phyloP scores from a whole-genome alignment of 2,329 filamentous ascomycete genomes.

The Blastomyces percursus region DNA sequence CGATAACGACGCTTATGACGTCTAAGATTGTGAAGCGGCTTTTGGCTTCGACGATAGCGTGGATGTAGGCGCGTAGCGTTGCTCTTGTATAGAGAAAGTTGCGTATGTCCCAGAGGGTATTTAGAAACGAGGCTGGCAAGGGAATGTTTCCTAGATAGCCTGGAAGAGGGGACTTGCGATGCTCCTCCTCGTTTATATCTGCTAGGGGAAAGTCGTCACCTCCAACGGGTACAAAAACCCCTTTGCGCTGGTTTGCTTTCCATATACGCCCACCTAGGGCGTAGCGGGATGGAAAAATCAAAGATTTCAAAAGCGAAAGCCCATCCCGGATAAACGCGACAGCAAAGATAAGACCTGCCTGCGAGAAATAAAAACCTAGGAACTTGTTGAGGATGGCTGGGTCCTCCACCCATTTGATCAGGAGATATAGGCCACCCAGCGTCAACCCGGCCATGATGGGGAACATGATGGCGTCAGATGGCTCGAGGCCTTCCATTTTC shows the following conservation, averaged over 20 bases:
- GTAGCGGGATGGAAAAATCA: slow-evolving; percentile 67
- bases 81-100: slow-evolving; percentile 41
- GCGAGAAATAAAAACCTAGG: slow-evolving; percentile 70
- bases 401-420: slow-evolving; percentile 82
- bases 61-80: slow-evolving; percentile 43
- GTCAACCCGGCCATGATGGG: slow-evolving; percentile 64
- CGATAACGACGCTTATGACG: slow-evolving; percentile 45
- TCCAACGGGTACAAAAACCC: slow-evolving; percentile 19
- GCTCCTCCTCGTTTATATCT: slow-evolving; percentile 15
- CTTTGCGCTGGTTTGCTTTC: slow-evolving; percentile 27
- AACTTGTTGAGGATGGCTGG: slow-evolving; percentile 71
- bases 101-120: slow-evolving; percentile 41
- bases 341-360: slow-evolving; percentile 67
- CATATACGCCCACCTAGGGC: slow-evolving; percentile 41
- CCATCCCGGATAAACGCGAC: slow-evolving; percentile 62
- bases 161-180: slow-evolving; percentile 41
- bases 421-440: slow-evolving; percentile 67
- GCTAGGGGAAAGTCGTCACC: slow-evolving; percentile 8
- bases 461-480: slow-evolving; percentile 73
- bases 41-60: slow-evolving; percentile 39
- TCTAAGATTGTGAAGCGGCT: slow-evolving; percentile 35
- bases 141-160: slow-evolving; percentile 39
- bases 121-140: slow-evolving; percentile 28
- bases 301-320: slow-evolving; percentile 51
- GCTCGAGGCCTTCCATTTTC: slow-evolving; percentile 56